Percentiles rank a stretch among this genome's conserved stretches.
Conservation (phyloP, 257 asterid genomes). For the Misopates orontium region DNA sequence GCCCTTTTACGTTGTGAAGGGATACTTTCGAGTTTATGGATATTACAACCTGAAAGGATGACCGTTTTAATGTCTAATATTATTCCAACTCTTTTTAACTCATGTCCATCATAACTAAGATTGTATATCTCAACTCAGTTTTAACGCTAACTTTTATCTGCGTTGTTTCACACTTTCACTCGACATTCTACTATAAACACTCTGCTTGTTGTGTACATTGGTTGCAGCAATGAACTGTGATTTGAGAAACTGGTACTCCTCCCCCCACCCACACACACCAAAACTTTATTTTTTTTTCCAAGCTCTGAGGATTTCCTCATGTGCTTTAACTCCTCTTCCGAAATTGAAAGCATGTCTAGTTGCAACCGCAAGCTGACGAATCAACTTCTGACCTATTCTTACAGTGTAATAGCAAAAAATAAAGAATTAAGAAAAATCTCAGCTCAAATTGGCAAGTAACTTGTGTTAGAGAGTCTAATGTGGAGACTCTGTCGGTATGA, state of each 20-base stretch:
- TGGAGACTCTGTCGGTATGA: too few relatives aligned
- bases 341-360: too few relatives aligned
- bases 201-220: not conserved
- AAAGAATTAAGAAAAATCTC: too few relatives aligned
- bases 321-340: not conserved
- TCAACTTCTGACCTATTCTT: too few relatives aligned
- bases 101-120: not conserved
- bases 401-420: too few relatives aligned
- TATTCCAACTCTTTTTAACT: not conserved
- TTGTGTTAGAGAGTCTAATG: too few relatives aligned
- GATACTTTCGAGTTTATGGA: not conserved
- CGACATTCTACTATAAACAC: not conserved
- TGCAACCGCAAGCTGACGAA: too few relatives aligned
- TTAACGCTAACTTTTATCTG: not conserved
- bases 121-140: not conserved
- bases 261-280: too few relatives aligned
- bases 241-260: too few relatives aligned
- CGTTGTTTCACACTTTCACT: not conserved
- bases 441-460: too few relatives aligned
- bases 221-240: too few relatives aligned
- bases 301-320: not conserved
- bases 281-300: not conserved
- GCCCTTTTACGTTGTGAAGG: not conserved
- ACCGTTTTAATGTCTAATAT: not conserved
- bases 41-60: not conserved